Percentiles rank a stretch among this genome's conserved stretches.
These are phyloP conservation scores for Nematodospora valgi DNA, from an alignment of 805 yeast species.

Conservation along the genomic window DNA sequence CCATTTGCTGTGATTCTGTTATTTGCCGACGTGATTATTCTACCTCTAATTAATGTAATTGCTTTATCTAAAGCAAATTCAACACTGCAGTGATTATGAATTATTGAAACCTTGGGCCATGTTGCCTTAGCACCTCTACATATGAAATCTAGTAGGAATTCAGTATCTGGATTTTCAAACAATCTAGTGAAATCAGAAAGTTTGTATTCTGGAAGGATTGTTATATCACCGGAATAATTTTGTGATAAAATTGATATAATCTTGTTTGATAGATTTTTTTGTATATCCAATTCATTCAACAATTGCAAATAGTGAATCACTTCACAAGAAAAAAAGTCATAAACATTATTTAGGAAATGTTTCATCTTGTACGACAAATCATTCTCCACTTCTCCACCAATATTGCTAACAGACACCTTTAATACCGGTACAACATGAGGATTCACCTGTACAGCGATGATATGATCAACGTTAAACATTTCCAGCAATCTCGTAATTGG, in stretches of 20 bases:
- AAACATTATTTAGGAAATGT: conserved; percentile 48
- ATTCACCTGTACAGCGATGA: conserved; percentile 95
- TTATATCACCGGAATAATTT: conserved; percentile 88
- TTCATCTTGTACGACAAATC: conserved; percentile 51
- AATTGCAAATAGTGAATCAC: conserved; percentile 74
- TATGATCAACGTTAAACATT: conserved; percentile 96
- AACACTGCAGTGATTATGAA: conserved; percentile 83
- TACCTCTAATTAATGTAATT: conserved; percentile 62
- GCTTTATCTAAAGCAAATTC: conserved; percentile 85
- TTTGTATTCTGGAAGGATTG: conserved; percentile 77
- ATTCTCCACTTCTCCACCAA: conserved; percentile 67
- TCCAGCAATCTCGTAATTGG: conserved; percentile 89
- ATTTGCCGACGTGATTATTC: conserved; percentile 41
- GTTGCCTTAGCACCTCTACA: conserved; percentile 87
- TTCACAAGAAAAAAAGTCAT: conserved; percentile 64
- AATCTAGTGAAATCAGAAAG: conserved; percentile 58
- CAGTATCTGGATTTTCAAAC: conserved; percentile 78
- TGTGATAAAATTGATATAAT: conserved; percentile 76
- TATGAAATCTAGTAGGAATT: conserved; percentile 64
- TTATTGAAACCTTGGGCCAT: conserved; percentile 87
- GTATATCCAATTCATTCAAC: conserved; percentile 70
- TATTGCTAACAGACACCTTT: conserved; percentile 61
- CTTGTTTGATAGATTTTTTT: conserved; percentile 69
- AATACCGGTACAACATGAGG: conserved; percentile 93
- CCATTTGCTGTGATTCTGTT: conserved; percentile 9